Percentiles rank a stretch among this genome's conserved stretches.
Evolutionary conservation across 192 early-diverging fungal species (phyloP).

Genomic region (Coemansia pectinata): DNA sequence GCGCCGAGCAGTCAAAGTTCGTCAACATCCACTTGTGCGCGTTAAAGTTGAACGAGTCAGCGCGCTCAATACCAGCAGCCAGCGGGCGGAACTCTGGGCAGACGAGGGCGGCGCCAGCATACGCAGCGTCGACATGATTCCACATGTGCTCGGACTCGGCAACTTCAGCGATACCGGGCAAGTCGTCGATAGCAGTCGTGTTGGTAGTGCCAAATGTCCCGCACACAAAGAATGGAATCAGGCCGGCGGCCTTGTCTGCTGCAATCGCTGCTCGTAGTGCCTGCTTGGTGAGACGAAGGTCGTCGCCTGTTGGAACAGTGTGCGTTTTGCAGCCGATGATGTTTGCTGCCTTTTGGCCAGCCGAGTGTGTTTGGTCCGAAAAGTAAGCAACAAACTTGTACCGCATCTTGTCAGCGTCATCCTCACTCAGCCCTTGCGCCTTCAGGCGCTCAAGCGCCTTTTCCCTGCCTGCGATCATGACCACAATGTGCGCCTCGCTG

Average conservation of each 20-base stretch:
- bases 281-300: slow-evolving; percentile 40
- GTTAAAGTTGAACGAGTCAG: slow-evolving; percentile 65
- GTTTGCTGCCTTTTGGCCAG: slow-evolving; percentile 58
- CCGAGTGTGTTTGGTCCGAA: slow-evolving; percentile 64
- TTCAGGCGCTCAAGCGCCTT: slow-evolving; percentile 40
- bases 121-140: slow-evolving; percentile 69
- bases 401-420: slow-evolving; percentile 18
- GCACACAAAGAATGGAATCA: slow-evolving; percentile 65
- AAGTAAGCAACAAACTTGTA: slow-evolving; percentile 61
- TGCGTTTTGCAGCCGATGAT: slow-evolving; percentile 42
- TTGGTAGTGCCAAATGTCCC: slow-evolving; percentile 69
- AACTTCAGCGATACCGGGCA: slow-evolving; percentile 57
- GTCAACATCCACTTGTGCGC: slow-evolving; percentile 67
- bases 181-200: slow-evolving; percentile 58
- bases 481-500: slow-evolving; percentile 60
- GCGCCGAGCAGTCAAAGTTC: slow-evolving; percentile 66
- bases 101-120: slow-evolving; percentile 59
- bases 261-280: slow-evolving; percentile 54
- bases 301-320: slow-evolving; percentile 42
- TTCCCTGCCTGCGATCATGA: slow-evolving; percentile 61
- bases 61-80: slow-evolving; percentile 53
- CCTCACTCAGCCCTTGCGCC: slow-evolving; percentile 26
- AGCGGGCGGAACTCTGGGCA: slow-evolving; percentile 62
- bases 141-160: slow-evolving; percentile 52
- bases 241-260: slow-evolving; percentile 52